Evolutionary conservation across 257 asterid genomes (phyloP).

Genomic region (Solanum ossicruentum): DNA sequence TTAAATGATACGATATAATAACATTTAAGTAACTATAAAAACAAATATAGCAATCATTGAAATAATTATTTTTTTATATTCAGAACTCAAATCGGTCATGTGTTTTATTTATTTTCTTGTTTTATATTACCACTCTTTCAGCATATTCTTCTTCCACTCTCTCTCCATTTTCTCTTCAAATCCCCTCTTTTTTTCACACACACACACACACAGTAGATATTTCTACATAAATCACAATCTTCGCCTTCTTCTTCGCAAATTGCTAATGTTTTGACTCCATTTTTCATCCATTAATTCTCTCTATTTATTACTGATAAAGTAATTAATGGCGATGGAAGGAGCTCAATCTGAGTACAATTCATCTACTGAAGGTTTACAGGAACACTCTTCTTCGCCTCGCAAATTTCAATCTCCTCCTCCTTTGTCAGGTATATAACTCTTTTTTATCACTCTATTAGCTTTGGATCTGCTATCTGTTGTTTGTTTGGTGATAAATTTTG

Average conservation of each 20-base stretch:
- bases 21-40: too few species aligned
- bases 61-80: too few species aligned
- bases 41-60: too few species aligned
- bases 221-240: background rate
- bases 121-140: background rate
- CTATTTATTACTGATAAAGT: background rate
- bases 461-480: background rate
- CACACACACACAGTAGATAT: background rate
- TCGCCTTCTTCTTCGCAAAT: background rate
- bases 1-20: too few species aligned
- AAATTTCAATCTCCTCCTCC: background rate
- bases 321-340: background rate
- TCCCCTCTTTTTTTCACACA: background rate
- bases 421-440: background rate
- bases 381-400: background rate
- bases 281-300: background rate
- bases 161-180: background rate
- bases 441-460: background rate
- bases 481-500: background rate
- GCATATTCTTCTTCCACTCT: background rate
- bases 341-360: background rate
- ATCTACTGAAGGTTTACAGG: background rate
- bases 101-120: background rate
- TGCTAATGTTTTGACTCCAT: background rate
- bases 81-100: rapidly evolving